phyloP scores from a whole-genome alignment of 257 asterid genomes.

The Capsicum pubescens region DNA sequence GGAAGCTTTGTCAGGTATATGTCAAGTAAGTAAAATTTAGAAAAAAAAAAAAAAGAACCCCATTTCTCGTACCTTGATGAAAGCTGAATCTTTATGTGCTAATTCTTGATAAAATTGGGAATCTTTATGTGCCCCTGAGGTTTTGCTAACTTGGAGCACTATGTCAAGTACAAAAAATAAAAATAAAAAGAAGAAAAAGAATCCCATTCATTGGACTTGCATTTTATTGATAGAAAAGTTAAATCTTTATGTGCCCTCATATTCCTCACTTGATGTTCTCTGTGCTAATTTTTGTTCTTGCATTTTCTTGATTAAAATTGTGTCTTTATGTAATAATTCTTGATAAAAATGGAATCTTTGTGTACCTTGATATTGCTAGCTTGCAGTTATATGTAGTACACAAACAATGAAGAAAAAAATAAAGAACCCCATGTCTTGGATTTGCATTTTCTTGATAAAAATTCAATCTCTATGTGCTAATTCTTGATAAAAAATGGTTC shows the following conservation, averaged over 20 bases:
- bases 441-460: background rate
- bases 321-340: background rate
- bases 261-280: too few species aligned
- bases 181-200: background rate
- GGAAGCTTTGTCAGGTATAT: too few species aligned
- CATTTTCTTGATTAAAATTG: background rate
- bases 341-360: conserved; percentile 38
- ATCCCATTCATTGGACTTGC: too few species aligned
- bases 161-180: conserved; percentile 63
- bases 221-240: too few species aligned
- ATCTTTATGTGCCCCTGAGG: conserved; percentile 67
- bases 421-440: background rate
- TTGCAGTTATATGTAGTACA: conserved; percentile 68
- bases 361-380: conserved; percentile 68
- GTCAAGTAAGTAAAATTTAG: too few species aligned
- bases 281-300: background rate
- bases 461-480: background rate
- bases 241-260: conserved; percentile 55
- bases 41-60: too few species aligned
- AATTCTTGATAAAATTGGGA: background rate
- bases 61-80: background rate
- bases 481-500: too few species aligned
- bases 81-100: conserved; percentile 4
- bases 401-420: too few species aligned
- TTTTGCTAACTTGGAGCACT: conserved; percentile 75